These are phyloP conservation scores for Cymbopogon flexuosus DNA, from an alignment of 202 grass and related monocot species.

Conservation along the genomic window DNA sequence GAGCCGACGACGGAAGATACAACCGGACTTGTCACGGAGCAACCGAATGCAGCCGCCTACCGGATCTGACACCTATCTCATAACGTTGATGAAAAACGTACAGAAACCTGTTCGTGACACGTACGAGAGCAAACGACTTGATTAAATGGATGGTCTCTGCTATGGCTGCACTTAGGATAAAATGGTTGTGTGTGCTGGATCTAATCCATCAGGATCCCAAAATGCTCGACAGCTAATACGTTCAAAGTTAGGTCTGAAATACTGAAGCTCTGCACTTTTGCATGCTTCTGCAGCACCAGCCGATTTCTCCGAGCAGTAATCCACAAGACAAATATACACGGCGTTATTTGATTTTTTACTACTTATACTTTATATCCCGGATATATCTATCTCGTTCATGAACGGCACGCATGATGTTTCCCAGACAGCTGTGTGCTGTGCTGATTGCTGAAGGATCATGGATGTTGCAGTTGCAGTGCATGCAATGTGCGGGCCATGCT, in stretches of 20 bases:
- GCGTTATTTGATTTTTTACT: neutral
- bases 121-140: neutral
- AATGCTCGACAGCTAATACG: neutral
- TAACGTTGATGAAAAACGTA: neutral
- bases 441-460: neutral
- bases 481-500: neutral
- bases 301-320: neutral
- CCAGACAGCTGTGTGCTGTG: neutral
- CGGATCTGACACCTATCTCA: too few species aligned
- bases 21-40: neutral
- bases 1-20: slow-evolving; percentile 17
- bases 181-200: neutral
- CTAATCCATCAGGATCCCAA: neutral
- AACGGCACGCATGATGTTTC: neutral
- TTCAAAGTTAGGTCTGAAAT: neutral
- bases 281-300: neutral
- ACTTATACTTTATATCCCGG: neutral
- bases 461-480: neutral
- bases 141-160: neutral
- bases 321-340: neutral
- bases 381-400: neutral
- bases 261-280: neutral
- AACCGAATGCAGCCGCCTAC: neutral
- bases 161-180: neutral
- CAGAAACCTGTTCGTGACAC: neutral